These are phyloP conservation scores for Cicer pinnatifidum DNA, from an alignment of 306 rosid species.

Conservation along the genomic window DNA sequence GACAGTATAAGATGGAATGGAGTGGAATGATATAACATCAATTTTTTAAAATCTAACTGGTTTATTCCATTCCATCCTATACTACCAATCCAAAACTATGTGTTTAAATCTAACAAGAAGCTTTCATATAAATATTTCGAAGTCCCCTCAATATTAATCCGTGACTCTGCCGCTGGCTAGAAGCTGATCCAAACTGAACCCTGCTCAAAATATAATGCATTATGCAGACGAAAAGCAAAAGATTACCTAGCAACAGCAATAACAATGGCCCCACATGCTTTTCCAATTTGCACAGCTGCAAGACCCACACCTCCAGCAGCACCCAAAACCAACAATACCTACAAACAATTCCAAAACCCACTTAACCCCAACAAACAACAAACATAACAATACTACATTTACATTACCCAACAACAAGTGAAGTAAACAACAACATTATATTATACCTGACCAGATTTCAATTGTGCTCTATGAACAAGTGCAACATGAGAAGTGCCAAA, in stretches of 20 bases:
- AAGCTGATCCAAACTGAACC: not conserved
- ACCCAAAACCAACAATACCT: constrained; percentile 93
- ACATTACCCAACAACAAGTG: constrained; percentile 1
- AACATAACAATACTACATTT: constrained; percentile 29
- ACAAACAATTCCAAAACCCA: constrained; percentile 26
- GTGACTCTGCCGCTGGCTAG: not conserved
- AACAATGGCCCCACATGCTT: constrained; percentile 80
- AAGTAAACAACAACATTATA: constrained; percentile 2
- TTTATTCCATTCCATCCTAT: too few relatives aligned
- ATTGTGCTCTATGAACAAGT: constrained; percentile 78
- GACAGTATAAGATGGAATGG: too few relatives aligned
- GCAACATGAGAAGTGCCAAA: constrained; percentile 94
- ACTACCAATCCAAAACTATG: not conserved
- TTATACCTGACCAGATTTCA: constrained; percentile 76
- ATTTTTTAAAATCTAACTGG: too few relatives aligned
- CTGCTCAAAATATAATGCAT: constrained; percentile 1
- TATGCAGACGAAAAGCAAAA: not conserved
- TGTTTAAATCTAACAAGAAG: too few relatives aligned
- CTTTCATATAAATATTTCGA: too few relatives aligned
- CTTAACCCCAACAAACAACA: constrained; percentile 24
- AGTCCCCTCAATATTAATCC: too few relatives aligned
- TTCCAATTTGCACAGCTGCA: constrained; percentile 93
- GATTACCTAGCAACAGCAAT: constrained; percentile 90
- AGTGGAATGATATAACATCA: too few relatives aligned
- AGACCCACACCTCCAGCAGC: constrained; percentile 98